Evolutionary conservation across 495 filamentous ascomycete species (phyloP).

Genomic region (Parmelia sp.): DNA sequence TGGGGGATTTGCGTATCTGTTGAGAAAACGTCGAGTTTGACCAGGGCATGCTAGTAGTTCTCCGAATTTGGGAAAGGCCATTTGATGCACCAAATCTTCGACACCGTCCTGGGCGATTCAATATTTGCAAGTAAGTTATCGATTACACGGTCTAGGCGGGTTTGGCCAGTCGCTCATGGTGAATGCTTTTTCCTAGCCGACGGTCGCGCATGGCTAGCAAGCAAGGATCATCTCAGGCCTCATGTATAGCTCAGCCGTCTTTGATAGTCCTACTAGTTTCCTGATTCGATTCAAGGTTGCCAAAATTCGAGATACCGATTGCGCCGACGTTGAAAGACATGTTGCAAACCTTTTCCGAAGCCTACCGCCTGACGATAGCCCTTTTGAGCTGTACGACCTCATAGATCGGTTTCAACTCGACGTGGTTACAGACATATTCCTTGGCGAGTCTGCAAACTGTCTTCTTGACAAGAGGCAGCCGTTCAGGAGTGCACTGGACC

Average conservation of each 20-base stretch:
- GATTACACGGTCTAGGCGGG: no score
- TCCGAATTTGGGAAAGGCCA: not conserved
- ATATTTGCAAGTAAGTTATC: not conserved
- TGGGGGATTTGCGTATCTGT: no score
- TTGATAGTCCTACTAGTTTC: not conserved
- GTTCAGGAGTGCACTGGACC: not conserved
- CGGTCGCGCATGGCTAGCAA: not conserved
- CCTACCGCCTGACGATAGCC: not conserved
- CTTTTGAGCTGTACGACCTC: not conserved
- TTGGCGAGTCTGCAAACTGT: not conserved
- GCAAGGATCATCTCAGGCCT: not conserved
- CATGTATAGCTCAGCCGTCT: not conserved
- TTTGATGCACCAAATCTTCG: not conserved
- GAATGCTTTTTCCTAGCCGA: no score
- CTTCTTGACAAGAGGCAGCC: not conserved
- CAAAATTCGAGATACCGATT: not conserved
- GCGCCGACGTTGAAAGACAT: not conserved
- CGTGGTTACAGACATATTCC: not conserved
- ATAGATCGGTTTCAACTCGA: not conserved
- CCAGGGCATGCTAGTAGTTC: no score
- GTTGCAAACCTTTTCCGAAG: not conserved
- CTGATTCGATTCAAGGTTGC: no score
- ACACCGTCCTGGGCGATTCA: not conserved
- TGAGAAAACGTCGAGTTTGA: no score
- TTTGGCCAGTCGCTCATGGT: no score